These are phyloP conservation scores for Boletus rex-veris DNA, from an alignment of 768 basidiomycete genomes.

Conservation along the genomic window DNA sequence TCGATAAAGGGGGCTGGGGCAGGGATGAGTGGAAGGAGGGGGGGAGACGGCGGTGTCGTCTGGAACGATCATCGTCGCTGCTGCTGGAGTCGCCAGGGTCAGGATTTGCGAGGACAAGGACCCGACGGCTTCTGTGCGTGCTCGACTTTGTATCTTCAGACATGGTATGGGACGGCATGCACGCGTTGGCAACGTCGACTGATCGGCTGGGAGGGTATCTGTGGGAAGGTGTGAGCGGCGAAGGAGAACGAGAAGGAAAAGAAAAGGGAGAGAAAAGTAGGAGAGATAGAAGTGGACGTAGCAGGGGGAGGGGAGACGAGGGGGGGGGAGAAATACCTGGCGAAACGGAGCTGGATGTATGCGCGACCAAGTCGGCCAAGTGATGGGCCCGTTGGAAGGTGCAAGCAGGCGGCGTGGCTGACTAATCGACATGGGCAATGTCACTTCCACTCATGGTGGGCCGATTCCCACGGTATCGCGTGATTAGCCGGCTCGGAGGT, in stretches of 20 bases:
- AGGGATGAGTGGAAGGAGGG: slow-evolving; percentile 26
- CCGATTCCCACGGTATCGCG: slow-evolving; percentile 5
- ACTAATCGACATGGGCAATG: slow-evolving; percentile 29
- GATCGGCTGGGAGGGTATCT: slow-evolving; percentile 14
- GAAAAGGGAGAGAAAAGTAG: background rate
- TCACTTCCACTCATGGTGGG: slow-evolving; percentile 3
- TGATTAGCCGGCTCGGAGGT: slow-evolving; percentile 4
- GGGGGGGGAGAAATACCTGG: slow-evolving; percentile 13
- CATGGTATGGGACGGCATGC: slow-evolving; percentile 42
- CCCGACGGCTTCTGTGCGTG: slow-evolving; percentile 34
- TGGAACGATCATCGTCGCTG: slow-evolving; percentile 35
- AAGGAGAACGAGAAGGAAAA: background rate
- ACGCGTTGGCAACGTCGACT: slow-evolving; percentile 28
- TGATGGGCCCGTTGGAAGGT: slow-evolving; percentile 27
- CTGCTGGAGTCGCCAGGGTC: slow-evolving; percentile 46
- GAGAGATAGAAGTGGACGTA: background rate
- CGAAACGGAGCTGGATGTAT: slow-evolving; percentile 26
- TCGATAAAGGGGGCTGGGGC: slow-evolving; percentile 26
- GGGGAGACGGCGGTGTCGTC: slow-evolving; percentile 10
- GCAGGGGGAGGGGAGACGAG: background rate
- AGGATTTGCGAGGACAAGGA: slow-evolving; percentile 62
- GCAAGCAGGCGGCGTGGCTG: slow-evolving; percentile 25
- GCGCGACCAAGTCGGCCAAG: slow-evolving; percentile 24
- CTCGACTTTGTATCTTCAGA: slow-evolving; percentile 55
- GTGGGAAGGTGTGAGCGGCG: background rate